Conservation (phyloP, 441 rosid species). For the Adansonia rubrostipa region DNA sequence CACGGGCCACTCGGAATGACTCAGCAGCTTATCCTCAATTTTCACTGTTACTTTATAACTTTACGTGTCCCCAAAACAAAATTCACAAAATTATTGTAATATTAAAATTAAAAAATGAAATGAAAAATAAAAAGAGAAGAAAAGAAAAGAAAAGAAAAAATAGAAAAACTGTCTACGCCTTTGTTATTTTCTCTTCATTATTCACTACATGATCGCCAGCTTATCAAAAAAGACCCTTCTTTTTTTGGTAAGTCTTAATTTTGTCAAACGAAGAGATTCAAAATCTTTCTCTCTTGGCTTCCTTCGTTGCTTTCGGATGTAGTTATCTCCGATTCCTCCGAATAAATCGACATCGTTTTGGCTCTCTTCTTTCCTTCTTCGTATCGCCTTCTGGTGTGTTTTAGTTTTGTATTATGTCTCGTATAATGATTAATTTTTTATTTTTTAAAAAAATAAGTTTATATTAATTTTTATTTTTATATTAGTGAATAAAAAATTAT, state of each 20-base stretch:
- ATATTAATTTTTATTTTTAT: too few species aligned
- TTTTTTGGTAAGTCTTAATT: not conserved
- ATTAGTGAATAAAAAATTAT: too few species aligned
- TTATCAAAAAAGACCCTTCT: not conserved
- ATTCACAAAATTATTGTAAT: not conserved
- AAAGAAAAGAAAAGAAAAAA: too few species aligned
- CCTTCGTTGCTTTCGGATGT: not conserved
- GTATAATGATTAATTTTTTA: too few species aligned
- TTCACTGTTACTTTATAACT: too few species aligned
- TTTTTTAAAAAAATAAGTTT: too few species aligned
- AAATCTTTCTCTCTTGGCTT: not conserved
- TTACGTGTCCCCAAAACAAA: not conserved
- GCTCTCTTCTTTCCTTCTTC: not conserved
- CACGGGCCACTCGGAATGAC: not conserved
- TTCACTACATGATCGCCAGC: slow-evolving; percentile 24
- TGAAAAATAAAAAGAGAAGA: not conserved
- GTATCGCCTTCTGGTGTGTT: not conserved
- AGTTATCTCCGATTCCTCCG: not conserved
- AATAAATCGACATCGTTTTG: not conserved
- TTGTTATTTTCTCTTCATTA: slow-evolving; percentile 20
- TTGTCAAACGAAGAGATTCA: slow-evolving; percentile 26
- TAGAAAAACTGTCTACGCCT: not conserved
- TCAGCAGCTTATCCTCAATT: not conserved
- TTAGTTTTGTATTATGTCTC: too few species aligned
- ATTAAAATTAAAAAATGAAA: not conserved